A percentile compares a stretch with the other conserved stretches of the same genome.
Conservation (phyloP, 2,329 filamentous ascomycete genomes). For the Fusarium nisikadoi region DNA sequence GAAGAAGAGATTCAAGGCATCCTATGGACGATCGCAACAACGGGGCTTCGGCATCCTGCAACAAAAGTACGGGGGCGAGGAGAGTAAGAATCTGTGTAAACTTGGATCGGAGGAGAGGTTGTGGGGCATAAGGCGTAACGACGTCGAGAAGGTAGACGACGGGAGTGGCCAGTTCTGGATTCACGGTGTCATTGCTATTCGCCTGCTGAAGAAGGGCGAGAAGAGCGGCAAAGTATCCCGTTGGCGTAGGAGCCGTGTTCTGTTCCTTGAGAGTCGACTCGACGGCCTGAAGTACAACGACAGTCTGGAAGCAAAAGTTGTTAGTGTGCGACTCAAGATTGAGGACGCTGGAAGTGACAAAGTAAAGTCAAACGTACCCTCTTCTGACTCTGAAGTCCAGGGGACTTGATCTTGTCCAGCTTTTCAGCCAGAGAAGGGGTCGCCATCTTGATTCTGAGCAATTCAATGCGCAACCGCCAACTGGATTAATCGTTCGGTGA, state of each 20-base stretch:
- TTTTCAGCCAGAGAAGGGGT: conserved; percentile 77
- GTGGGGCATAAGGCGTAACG: conserved; percentile 84
- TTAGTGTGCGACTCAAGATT: conserved; percentile 25
- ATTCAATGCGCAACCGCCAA: conserved; percentile 44
- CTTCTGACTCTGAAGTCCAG: conserved; percentile 94
- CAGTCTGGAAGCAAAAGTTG: conserved; percentile 65
- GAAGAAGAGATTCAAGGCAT: conserved; percentile 88
- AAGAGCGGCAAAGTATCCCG: conserved; percentile 95
- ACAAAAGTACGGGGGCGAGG: conserved; percentile 84
- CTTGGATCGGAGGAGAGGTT: conserved; percentile 89
- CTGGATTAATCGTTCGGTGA: conserved; percentile 44
- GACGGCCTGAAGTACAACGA: conserved; percentile 87
- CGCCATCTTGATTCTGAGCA: conserved; percentile 55
- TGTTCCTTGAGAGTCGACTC: conserved; percentile 93
- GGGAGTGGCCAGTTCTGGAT: conserved; percentile 84
- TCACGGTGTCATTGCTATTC: conserved; percentile 73
- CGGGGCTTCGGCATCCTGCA: conserved; percentile 85
- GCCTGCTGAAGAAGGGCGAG: conserved; percentile 87
- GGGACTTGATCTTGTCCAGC: conserved; percentile 96
- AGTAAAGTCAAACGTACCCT: conserved; percentile 69
- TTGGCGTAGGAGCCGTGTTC: conserved; percentile 83
- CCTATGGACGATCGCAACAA: conserved; percentile 89
- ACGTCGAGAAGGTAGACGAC: conserved; percentile 96
- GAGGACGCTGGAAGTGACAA: not conserved
- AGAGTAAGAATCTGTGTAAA: conserved; percentile 92